A percentile compares a stretch with the other conserved stretches of the same genome.
Conservation (phyloP, 768 basidiomycete genomes). For the Mycena metata region DNA sequence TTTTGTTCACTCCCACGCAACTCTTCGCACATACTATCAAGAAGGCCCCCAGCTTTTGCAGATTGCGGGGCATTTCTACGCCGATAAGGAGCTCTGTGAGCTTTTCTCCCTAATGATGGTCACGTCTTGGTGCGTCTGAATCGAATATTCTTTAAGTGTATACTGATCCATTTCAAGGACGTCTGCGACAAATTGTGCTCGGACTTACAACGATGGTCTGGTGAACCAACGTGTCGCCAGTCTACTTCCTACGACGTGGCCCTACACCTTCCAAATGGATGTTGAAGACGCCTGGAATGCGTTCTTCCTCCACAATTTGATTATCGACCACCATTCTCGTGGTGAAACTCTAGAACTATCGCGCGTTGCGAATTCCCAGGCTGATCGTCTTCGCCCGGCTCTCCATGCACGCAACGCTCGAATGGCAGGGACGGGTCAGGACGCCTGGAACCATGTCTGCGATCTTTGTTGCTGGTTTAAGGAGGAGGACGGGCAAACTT, state of each 20-base stretch:
- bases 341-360: conserved; percentile 32
- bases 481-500: too few species aligned
- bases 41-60: neutral
- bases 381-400: conserved; percentile 37
- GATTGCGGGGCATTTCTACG: conserved; percentile 16
- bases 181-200: neutral
- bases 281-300: conserved; percentile 44
- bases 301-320: conserved; percentile 42
- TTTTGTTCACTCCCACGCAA: conserved; percentile 16
- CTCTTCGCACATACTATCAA: conserved; percentile 13
- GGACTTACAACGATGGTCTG: too few species aligned
- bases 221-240: too few species aligned
- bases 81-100: conserved; percentile 12
- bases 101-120: conserved; percentile 23
- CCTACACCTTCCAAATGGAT: conserved; percentile 26
- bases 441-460: conserved; percentile 49
- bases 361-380: conserved; percentile 37
- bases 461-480: conserved; percentile 40
- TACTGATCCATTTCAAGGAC: conserved; percentile 8
- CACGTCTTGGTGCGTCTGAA: conserved; percentile 7
- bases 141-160: neutral
- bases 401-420: conserved; percentile 41
- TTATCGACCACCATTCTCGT: conserved; percentile 36
- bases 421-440: conserved; percentile 46
- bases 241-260: conserved; percentile 33